Percentiles rank a stretch among this genome's conserved stretches.
These are phyloP conservation scores for Jatropha multifida DNA, from an alignment of 441 rosid species.

Conservation along the genomic window DNA sequence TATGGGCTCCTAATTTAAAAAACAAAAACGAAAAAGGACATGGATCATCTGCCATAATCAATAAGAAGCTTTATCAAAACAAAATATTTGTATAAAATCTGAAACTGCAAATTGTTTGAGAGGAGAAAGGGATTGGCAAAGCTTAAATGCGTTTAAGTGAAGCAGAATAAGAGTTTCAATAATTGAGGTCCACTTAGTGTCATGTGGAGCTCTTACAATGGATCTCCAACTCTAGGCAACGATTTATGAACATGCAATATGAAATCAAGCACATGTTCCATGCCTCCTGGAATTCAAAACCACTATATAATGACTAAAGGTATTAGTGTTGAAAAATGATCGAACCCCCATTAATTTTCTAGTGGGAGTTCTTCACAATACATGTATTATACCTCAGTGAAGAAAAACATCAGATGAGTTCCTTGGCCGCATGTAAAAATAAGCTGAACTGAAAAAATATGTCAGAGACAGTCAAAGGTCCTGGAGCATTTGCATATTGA, in stretches of 20 bases:
- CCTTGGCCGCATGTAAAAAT: background rate
- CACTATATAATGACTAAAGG: constrained; percentile 1
- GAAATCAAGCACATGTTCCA: background rate
- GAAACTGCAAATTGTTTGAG: background rate
- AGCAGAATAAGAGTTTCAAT: background rate
- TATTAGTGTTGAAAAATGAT: background rate
- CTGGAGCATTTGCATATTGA: background rate
- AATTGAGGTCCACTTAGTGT: background rate
- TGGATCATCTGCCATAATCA: background rate
- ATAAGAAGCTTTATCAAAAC: background rate
- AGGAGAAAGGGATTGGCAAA: background rate
- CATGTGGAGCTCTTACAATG: background rate
- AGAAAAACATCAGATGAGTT: background rate
- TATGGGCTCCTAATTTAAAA: too few species aligned
- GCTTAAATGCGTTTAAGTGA: constrained; percentile 17
- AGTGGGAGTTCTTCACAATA: too few species aligned
- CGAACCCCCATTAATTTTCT: background rate
- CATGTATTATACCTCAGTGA: background rate
- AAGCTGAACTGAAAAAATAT: background rate
- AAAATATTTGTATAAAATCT: background rate
- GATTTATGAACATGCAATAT: background rate
- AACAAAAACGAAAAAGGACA: too few species aligned
- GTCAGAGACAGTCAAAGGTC: background rate
- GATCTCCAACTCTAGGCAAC: background rate
- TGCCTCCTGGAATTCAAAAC: background rate